Conservation (phyloP, 2,329 filamentous ascomycete genomes). For the Penicillium aurantiogriseum region DNA sequence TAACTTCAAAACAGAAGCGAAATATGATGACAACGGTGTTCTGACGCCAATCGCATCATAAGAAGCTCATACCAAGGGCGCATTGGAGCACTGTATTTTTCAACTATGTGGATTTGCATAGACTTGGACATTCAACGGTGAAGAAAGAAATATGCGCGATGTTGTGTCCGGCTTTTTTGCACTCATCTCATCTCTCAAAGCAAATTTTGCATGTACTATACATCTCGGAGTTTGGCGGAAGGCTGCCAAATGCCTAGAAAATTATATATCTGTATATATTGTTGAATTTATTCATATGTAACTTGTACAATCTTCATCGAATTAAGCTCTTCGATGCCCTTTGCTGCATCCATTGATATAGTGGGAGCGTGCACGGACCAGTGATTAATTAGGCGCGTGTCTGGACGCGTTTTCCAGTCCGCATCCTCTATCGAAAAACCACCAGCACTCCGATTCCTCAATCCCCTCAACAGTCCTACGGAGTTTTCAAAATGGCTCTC, state of each 20-base stretch:
- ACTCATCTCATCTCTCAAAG: conserved; percentile 19
- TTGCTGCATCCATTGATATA: not conserved
- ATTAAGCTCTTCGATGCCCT: not conserved
- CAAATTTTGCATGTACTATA: conserved; percentile 24
- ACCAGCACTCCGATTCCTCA: not conserved
- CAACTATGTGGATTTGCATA: not conserved
- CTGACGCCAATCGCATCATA: conserved; percentile 55
- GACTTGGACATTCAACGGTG: not conserved
- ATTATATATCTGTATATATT: conserved; percentile 4
- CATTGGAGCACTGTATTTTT: not conserved
- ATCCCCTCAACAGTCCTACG: not conserved
- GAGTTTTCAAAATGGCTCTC: conserved; percentile 54
- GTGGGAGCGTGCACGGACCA: conserved; percentile 34
- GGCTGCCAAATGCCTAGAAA: conserved; percentile 3
- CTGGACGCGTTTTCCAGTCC: conserved; percentile 36
- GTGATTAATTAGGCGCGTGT: conserved; percentile 40
- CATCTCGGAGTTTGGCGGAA: conserved; percentile 1
- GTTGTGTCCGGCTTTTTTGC: not conserved
- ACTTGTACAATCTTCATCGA: not conserved
- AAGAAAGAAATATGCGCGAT: not conserved
- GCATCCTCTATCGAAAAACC: conserved; percentile 14
- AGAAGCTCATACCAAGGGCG: conserved; percentile 1
- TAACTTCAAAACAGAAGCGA: conserved; percentile 62
- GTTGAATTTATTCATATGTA: not conserved
- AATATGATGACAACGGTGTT: conserved; percentile 77